A percentile compares a stretch with the other conserved stretches of the same genome.
Conservation (phyloP, 306 rosid species). For the Hippophae gyantsensis region DNA sequence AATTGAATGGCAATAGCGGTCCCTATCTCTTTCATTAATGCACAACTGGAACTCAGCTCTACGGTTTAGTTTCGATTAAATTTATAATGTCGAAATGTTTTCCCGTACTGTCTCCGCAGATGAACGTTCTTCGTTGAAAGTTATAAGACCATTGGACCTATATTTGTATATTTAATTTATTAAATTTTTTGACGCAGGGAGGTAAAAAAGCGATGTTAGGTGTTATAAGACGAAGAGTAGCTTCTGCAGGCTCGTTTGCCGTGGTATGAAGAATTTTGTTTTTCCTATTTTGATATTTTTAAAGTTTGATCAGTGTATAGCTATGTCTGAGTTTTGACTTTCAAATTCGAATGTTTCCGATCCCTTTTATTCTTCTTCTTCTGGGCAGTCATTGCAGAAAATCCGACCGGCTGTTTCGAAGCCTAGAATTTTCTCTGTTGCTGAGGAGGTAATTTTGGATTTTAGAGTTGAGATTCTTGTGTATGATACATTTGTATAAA, state of each 20-base stretch:
- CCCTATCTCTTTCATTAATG: no score
- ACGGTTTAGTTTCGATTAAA: no score
- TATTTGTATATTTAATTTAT: no score
- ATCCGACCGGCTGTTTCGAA: conserved; percentile 22
- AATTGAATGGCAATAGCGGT: no score
- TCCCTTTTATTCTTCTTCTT: conserved; percentile 18
- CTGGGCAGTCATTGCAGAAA: conserved; percentile 31
- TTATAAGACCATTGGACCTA: no score
- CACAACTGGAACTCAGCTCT: no score
- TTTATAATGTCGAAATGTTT: neutral
- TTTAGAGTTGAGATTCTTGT: neutral
- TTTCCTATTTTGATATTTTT: neutral
- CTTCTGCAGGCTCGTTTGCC: conserved; percentile 49
- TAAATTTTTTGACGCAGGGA: neutral
- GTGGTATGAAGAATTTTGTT: conserved; percentile 14
- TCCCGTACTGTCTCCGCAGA: neutral
- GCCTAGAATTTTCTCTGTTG: conserved; percentile 37
- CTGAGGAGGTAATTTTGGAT: conserved; percentile 36
- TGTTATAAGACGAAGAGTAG: conserved; percentile 56
- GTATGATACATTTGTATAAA: neutral
- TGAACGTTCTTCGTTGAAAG: neutral
- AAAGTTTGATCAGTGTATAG: neutral
- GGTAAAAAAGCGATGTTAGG: conserved; percentile 34
- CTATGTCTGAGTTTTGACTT: neutral
- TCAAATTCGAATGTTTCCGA: neutral